Conservation (phyloP, 2,329 filamentous ascomycete species). For the Septoria linicola region DNA sequence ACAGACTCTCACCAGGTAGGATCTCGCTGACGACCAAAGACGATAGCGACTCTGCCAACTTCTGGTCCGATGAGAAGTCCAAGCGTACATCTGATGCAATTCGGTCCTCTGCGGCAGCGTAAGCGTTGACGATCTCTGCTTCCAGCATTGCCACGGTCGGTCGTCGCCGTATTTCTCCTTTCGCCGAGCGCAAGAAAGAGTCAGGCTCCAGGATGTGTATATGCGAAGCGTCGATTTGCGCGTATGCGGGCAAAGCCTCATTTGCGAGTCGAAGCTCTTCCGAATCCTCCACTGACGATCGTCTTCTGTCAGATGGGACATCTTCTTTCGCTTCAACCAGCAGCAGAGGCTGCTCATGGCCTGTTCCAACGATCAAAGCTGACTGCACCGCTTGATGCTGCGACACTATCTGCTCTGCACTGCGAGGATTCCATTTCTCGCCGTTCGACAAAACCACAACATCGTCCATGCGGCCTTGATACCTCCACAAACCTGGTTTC, state of each 20-base stretch:
- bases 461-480: conserved; percentile 7
- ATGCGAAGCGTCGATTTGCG: conserved; percentile 45
- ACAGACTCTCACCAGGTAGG: not conserved
- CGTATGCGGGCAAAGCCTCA: conserved; percentile 42
- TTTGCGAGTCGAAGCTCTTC: conserved; percentile 46
- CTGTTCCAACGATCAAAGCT: conserved; percentile 36
- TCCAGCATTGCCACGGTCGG: conserved; percentile 12
- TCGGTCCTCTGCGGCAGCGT: not conserved
- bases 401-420: conserved; percentile 13
- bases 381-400: not conserved
- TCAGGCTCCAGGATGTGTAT: conserved; percentile 39
- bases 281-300: conserved; percentile 46
- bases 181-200: conserved; percentile 18
- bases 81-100: not conserved
- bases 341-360: conserved; percentile 33
- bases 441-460: conserved; percentile 11
- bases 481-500: conserved; percentile 12
- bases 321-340: conserved; percentile 33
- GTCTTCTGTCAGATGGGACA: conserved; percentile 15
- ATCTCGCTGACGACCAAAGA: not conserved
- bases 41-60: not conserved
- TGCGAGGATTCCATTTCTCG: conserved; percentile 9
- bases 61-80: not conserved
- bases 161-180: conserved; percentile 18
- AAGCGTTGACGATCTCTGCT: not conserved